These are phyloP conservation scores for Lyophyllum semitale DNA, from an alignment of 768 basidiomycete species.

Conservation along the genomic window DNA sequence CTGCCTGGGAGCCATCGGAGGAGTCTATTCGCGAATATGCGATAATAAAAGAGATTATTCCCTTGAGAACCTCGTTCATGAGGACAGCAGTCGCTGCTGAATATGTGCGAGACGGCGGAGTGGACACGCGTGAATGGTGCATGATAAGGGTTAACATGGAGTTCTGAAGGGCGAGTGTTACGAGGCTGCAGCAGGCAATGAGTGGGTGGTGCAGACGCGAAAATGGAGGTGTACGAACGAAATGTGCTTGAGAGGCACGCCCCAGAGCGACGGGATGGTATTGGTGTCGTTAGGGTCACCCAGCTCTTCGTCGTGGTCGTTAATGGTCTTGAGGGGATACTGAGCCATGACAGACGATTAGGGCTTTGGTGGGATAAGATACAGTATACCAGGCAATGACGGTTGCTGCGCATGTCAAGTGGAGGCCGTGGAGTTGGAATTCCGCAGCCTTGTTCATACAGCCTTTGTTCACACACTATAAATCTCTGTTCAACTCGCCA, in stretches of 20 bases:
- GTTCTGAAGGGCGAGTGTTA: constrained; percentile 92
- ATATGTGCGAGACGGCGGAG: constrained; percentile 74
- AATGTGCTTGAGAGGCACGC: constrained; percentile 78
- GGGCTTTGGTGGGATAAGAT: not conserved
- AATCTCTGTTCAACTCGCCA: too few species aligned
- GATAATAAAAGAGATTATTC: constrained; percentile 81
- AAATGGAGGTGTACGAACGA: constrained; percentile 52
- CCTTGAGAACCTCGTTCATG: constrained; percentile 92
- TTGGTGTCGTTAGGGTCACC: constrained; percentile 35
- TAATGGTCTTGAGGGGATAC: constrained; percentile 25
- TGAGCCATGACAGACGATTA: constrained; percentile 19
- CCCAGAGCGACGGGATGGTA: constrained; percentile 58
- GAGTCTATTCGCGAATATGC: constrained; percentile 69
- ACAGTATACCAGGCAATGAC: not conserved
- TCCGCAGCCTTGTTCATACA: not conserved
- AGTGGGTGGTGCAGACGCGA: not conserved
- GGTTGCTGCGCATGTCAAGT: constrained; percentile 13
- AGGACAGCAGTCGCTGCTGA: constrained; percentile 94
- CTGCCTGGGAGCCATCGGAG: constrained; percentile 30
- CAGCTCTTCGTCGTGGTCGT: constrained; percentile 43
- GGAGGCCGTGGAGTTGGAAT: not conserved
- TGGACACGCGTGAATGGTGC: constrained; percentile 92
- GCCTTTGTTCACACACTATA: not conserved
- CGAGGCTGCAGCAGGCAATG: constrained; percentile 46
- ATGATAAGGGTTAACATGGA: constrained; percentile 89